A percentile compares a stretch with the other conserved stretches of the same genome.
Evolutionary conservation across 1,284 basidiomycete species (phyloP).

Genomic region (Mycena citricolor): DNA sequence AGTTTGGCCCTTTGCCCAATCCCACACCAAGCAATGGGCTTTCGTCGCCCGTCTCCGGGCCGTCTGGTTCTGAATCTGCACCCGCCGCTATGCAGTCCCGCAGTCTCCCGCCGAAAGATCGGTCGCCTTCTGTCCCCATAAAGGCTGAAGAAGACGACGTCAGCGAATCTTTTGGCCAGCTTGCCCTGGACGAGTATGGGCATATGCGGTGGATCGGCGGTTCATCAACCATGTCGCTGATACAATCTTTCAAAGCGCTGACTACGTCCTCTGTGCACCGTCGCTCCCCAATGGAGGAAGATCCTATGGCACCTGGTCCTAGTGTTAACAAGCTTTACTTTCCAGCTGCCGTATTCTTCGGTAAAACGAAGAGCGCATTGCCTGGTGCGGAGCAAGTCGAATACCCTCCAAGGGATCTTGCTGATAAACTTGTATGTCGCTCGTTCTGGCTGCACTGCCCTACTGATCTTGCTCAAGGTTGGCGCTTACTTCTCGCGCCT

Average conservation of each 20-base stretch:
- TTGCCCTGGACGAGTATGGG: conserved; percentile 85
- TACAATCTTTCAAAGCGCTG: conserved; percentile 80
- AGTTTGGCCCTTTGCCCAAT: conserved; percentile 55
- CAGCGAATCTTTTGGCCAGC: conserved; percentile 79
- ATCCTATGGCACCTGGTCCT: conserved; percentile 70
- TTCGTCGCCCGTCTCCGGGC: conserved; percentile 31
- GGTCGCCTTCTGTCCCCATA: conserved; percentile 41
- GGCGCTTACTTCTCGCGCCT: conserved; percentile 82
- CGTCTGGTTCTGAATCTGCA: conserved; percentile 31
- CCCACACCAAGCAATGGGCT: conserved; percentile 32
- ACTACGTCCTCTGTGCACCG: conserved; percentile 68
- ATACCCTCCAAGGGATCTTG: conserved; percentile 78
- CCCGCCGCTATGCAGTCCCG: conserved; percentile 37
- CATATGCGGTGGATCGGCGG: conserved; percentile 92
- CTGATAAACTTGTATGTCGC: conserved; percentile 70
- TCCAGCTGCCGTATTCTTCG: conserved; percentile 84
- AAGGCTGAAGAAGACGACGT: conserved; percentile 73
- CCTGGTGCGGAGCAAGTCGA: conserved; percentile 85
- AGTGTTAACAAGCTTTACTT: conserved; percentile 85
- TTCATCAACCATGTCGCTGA: conserved; percentile 87
- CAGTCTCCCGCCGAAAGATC: conserved; percentile 43
- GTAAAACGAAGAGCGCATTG: conserved; percentile 79
- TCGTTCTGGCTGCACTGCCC: conserved; percentile 22
- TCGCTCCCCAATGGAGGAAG: conserved; percentile 80
- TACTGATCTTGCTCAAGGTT: conserved; percentile 49